Base-by-base conservation (phyloP, 495 filamentous ascomycete genomes). In the Lasiosphaeria miniovina region DNA sequence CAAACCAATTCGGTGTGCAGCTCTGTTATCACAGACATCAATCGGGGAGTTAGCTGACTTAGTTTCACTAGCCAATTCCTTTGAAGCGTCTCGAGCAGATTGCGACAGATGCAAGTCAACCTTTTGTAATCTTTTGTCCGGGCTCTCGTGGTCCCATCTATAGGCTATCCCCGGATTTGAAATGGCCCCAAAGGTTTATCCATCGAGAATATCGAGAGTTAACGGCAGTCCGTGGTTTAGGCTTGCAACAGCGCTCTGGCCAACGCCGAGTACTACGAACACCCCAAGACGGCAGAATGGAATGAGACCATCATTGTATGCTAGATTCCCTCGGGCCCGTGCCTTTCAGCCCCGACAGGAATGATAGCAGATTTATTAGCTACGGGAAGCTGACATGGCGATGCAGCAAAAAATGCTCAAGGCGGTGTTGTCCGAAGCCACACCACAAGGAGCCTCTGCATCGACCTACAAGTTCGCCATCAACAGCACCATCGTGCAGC, bases 401-500 rank as follows among this genome's bases (percentile, higher is more conserved):
- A 38, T 12, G 52, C 65, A 96, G 91, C 94, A 91, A 79, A 82
- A 83, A 45, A 89, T 95, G 77, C 89, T 98, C 58, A 86, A 90
- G 70, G 81, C 86, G 52, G 80, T 98, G 57, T 91, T 97, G 73
- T 81, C 87, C 58, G 93, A 96, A 66, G 88, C 91, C 46, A 84
- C 85, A 12, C 88, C 87, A 11, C 55, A 77, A 7, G 77, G 76
- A 50, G 68, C 73, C 52, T 59, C 73, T n/a, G 59, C 55, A 49
- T 80, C 78, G 58, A 72, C 82, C 31, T 95, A 87, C 81, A 96
- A 97, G 74, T 98, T 90, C 75, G 87, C 89, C 60, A 90, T 96
- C 72, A 96, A 95, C 82, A 95, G 90, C 81, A 98, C 92, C 64
- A 97, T 98, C 70, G 94, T 98, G 60, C 94, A 98, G 73, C 93